A percentile compares a stretch with the other conserved stretches of the same genome.
Evolutionary conservation across 1,284 basidiomycete genomes (phyloP).

Genomic region (Ceratobasidium papillatum): DNA sequence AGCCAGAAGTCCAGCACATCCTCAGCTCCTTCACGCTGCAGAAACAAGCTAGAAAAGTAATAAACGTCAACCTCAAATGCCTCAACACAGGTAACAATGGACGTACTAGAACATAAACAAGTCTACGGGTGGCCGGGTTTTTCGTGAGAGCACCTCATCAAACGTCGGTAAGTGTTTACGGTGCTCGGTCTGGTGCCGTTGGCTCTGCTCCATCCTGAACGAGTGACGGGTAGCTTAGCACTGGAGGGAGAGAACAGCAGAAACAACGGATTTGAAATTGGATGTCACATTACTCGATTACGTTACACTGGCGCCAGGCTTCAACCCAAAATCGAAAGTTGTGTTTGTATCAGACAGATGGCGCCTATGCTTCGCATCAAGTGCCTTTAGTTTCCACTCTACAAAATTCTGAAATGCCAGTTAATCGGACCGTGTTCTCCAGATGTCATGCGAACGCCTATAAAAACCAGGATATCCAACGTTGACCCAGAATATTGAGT

Average conservation of each 20-base stretch:
- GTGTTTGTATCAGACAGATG: no score
- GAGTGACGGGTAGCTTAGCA: no score
- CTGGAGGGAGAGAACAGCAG: constrained; percentile 3
- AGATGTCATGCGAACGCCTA: no score
- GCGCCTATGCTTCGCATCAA: constrained; percentile 91
- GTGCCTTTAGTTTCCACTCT: no score
- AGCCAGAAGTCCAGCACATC: constrained; percentile 99
- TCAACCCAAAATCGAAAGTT: no score
- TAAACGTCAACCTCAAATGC: constrained; percentile 7
- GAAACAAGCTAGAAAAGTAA: constrained; percentile 67
- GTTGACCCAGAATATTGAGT: no score
- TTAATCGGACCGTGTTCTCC: no score
- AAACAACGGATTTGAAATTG: constrained; percentile 37
- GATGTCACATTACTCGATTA: constrained; percentile 10
- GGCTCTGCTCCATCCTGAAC: constrained; percentile 33
- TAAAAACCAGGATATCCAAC: no score
- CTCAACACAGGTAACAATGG: neutral
- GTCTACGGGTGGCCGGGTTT: constrained; percentile 94
- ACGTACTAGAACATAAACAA: constrained; percentile 98
- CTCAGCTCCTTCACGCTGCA: constrained; percentile 93
- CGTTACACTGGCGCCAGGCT: neutral
- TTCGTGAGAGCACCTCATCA: constrained; percentile 65
- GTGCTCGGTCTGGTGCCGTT: neutral
- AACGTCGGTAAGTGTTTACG: constrained; percentile 54
- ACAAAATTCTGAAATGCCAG: no score